A percentile compares a stretch with the other conserved stretches of the same genome.
These are phyloP conservation scores for Penicillium maclennaniae DNA, from an alignment of 495 filamentous ascomycete species.

Conservation along the genomic window DNA sequence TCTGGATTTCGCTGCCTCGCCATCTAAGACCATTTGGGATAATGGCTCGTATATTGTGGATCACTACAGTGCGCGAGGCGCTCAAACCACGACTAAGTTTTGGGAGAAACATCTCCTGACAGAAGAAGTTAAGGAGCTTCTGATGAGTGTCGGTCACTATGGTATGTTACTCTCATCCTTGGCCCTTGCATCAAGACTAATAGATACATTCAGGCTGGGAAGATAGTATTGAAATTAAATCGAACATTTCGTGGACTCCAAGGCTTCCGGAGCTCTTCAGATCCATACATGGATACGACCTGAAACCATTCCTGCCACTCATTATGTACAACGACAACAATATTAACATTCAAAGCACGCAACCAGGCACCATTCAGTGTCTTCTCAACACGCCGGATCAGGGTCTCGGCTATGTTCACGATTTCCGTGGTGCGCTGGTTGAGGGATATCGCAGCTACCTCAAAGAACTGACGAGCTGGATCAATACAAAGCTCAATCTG, in stretches of 20 bases:
- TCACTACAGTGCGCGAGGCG: constrained; percentile 44
- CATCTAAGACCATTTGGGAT: constrained; percentile 26
- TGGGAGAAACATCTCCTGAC: constrained; percentile 44
- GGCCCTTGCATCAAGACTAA: background rate
- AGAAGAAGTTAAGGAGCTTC: constrained; percentile 25
- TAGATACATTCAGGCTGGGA: constrained; percentile 38
- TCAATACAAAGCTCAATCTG: constrained; percentile 24
- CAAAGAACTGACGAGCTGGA: constrained; percentile 29
- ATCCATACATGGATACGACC: constrained; percentile 28
- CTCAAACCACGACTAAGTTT: constrained; percentile 39
- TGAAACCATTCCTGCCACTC: constrained; percentile 22
- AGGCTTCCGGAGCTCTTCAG: constrained; percentile 39
- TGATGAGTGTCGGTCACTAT: constrained; percentile 40
- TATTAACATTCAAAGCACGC: constrained; percentile 15
- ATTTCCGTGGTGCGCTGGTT: constrained; percentile 30
- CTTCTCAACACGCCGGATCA: constrained; percentile 22
- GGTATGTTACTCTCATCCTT: constrained; percentile 19
- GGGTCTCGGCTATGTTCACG: constrained; percentile 26
- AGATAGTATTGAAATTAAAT: constrained; percentile 45
- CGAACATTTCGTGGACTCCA: constrained; percentile 42
- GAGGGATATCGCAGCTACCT: constrained; percentile 37
- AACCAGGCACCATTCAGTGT: constrained; percentile 20
- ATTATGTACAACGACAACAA: constrained; percentile 27
- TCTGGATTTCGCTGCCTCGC: constrained; percentile 13
- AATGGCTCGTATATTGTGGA: constrained; percentile 50